Evolutionary conservation across 768 basidiomycete species (phyloP), one percentile per base, ranked within the genome.

Genomic region (Heimioporus sp.): DNA sequence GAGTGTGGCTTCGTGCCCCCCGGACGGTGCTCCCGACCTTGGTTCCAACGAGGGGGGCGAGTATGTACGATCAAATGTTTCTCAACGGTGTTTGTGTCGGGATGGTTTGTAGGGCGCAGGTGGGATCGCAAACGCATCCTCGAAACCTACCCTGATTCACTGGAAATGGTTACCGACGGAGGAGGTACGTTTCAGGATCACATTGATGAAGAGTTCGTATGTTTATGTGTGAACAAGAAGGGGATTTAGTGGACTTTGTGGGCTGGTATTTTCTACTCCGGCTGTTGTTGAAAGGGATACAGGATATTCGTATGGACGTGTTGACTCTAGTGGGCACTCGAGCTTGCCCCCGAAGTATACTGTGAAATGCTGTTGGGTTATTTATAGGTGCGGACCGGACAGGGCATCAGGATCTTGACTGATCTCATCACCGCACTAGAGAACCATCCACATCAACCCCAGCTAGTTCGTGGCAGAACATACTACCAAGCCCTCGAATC

Each of bases 151-250:
- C 50, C 65, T n/a, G 59, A 82, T 58, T 70, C 75, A 7, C 70
- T 85, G 46, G 67, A 79, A 1, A 67, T 85, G 59, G 61, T 83
- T n/a, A 72, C 85, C 11, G 85, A 85, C 51, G 84, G 85, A 69
- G 81, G 81, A 8, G 78, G 80, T 71, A 59, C 51, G 52, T 56
- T 46, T 46, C 13, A 11, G 10, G 9, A 10, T 31, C 10, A 16
- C 42, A 37, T 19, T 5, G 7, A 21, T 13, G 24, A 36, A 45
- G 31, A 8, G 17, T 10, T 9, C 16, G 30, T 8, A 17, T 9
- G 38, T 28, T 58, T 31, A 55, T 50, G 10, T 11, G 9, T 19
- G n/a, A 40, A n/a, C 39, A 13, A 48, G 45, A 72, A 72, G 64
- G 49, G 64, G 62, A 31, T 72, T 59, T 45, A 39, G 36, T 9